Conservation (phyloP, 2,329 filamentous ascomycete genomes). For the Trichothecium sympodiale region DNA sequence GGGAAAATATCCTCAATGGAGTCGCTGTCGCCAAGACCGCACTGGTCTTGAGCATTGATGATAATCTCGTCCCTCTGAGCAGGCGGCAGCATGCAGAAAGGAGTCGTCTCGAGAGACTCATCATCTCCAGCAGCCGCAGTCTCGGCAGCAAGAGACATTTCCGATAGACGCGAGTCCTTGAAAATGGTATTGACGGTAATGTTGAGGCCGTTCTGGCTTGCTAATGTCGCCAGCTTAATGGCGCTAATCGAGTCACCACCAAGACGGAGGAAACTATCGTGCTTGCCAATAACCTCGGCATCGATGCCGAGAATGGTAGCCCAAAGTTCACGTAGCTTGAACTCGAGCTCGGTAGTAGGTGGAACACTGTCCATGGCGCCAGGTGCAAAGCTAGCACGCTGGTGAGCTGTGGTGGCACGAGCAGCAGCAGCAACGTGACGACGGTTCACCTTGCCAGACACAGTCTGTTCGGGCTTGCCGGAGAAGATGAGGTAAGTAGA, state of each 20-base stretch:
- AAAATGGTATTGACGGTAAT: conserved; percentile 7
- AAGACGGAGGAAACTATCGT: conserved; percentile 9
- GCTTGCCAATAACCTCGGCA: conserved; percentile 5
- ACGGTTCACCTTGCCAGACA: conserved; percentile 7
- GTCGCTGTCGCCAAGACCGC: not conserved
- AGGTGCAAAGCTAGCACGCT: too few species aligned
- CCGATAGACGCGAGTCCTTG: not conserved
- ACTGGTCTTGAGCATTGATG: not conserved
- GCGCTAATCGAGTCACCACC: conserved; percentile 10
- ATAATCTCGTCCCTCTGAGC: not conserved
- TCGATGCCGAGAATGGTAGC: conserved; percentile 5
- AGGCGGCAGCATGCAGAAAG: conserved; percentile 1
- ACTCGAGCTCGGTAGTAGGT: conserved; percentile 9
- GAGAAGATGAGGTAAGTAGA: conserved; percentile 7
- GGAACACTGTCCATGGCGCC: conserved; percentile 8
- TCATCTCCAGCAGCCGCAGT: too few species aligned
- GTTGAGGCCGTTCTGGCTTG: not conserved
- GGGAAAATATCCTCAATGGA: conserved; percentile 21
- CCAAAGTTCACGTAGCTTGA: conserved; percentile 15
- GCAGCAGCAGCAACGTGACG: conserved; percentile 1
- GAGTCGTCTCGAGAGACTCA: not conserved
- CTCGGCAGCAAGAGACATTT: too few species aligned
- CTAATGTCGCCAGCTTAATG: conserved; percentile 4
- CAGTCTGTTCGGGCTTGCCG: conserved; percentile 6
- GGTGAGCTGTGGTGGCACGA: too few species aligned